Evolutionary conservation across 2,329 filamentous ascomycete genomes (phyloP), one percentile per base, ranked within the genome.

Genomic region (Daldinia eschscholtzii): DNA sequence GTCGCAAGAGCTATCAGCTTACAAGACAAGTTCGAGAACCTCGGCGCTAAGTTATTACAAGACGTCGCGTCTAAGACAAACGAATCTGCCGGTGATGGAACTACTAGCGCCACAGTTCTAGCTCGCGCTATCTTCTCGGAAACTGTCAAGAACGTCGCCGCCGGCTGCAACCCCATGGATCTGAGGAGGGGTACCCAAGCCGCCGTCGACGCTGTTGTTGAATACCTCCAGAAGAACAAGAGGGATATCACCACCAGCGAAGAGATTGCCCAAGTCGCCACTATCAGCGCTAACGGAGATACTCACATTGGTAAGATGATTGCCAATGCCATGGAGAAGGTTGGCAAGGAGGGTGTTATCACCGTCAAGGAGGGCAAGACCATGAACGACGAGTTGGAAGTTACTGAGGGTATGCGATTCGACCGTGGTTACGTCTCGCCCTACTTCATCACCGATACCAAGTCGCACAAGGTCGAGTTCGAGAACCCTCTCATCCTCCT

Each of bases 341-440:
- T 99, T 72, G 96, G 96, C 84, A 99, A 99, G 89, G 96, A 99
- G 87, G 96, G 96, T 87, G 96, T 99, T 79, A 99, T 99, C 83
- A 99, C 96, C 66, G 95, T 98, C 80, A 99, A 99, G 92, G 96
- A 99, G 88, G 96, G 96, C 81, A 99, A 98, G 92, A 98, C 96
- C 68, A 91, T 97, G 80, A 90, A 93, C 78, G 96, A 99, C 77
- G 96, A 99, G 89, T 92, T 99, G 64, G 96, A 99, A 86, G 91
- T 99, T 70, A 99, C 96, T 67, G 96, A 99, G 91, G 96, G 96
- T 81, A 99, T 99, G 96, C 94, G 96, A 83, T 99, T 99, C 86
- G 96, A 99, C 89, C 95, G 96, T 80, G 96, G 96, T 72, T 99
- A 92, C 83, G 95, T 97, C 80, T 99, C 96, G 28, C 94, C 96